These are phyloP conservation scores for Tricholoma hemisulphureum DNA, from an alignment of 768 basidiomycete species.

Conservation along the genomic window DNA sequence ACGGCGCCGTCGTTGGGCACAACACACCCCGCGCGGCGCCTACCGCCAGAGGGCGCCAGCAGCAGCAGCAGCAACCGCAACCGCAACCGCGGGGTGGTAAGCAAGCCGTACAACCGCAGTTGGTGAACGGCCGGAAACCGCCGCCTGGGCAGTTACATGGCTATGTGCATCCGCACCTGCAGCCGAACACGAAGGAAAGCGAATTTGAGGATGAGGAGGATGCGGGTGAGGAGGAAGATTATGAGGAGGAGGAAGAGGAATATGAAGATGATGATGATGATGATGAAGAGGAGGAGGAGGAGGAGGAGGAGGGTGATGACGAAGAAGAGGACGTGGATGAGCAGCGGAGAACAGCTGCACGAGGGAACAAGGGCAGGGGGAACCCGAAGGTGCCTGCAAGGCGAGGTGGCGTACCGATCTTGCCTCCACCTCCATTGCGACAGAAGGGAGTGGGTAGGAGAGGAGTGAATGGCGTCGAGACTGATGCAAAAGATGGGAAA, in stretches of 20 bases:
- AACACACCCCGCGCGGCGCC: constrained; percentile 21
- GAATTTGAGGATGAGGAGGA: constrained; percentile 64
- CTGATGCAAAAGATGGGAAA: constrained; percentile 45
- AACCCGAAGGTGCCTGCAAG: constrained; percentile 11
- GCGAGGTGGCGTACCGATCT: constrained; percentile 17
- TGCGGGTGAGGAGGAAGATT: constrained; percentile 40
- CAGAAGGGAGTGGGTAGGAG: constrained; percentile 12
- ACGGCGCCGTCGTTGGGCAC: constrained; percentile 62
- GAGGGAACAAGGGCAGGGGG: constrained; percentile 10
- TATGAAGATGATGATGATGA: constrained; percentile 63
- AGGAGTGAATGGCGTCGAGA: constrained; percentile 14
- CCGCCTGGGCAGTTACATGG: constrained; percentile 13
- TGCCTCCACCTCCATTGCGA: constrained; percentile 21
- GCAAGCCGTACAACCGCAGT: constrained; percentile 10
- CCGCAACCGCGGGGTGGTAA: not conserved
- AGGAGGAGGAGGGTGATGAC: constrained; percentile 20
- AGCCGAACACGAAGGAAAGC: constrained; percentile 68
- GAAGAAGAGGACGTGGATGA: constrained; percentile 4
- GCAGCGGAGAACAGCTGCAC: constrained; percentile 5
- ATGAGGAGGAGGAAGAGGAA: constrained; percentile 47
- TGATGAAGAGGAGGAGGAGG: constrained; percentile 47
- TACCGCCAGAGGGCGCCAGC: not conserved
- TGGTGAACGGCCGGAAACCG: constrained; percentile 16
- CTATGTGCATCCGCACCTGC: constrained; percentile 33
- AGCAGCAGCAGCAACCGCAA: constrained; percentile 13